A percentile compares a stretch with the other conserved stretches of the same genome.
Evolutionary conservation across 257 asterid species (phyloP).

Genomic region (Ophiorrhiza pumila): DNA sequence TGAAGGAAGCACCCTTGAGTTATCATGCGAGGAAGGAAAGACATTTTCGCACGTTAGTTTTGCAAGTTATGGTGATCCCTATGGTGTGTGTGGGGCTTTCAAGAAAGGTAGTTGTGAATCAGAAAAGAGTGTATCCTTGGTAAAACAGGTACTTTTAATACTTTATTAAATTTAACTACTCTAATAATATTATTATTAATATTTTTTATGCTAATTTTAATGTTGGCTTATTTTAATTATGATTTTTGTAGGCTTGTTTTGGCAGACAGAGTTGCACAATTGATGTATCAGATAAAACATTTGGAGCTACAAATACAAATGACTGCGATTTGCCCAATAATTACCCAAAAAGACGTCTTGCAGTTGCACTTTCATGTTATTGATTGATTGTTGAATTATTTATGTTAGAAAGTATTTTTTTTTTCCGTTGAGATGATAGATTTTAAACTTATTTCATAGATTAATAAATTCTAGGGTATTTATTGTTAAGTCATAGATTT

Average conservation of each 20-base stretch:
- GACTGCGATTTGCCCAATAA: slow-evolving; percentile 4
- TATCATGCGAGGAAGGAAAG: slow-evolving; percentile 23
- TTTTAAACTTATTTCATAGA: too few relatives aligned
- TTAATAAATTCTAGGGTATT: too few relatives aligned
- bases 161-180: too few relatives aligned
- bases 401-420: too few relatives aligned
- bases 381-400: too few relatives aligned
- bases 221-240: too few relatives aligned
- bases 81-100: slow-evolving; percentile 14
- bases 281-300: slow-evolving; percentile 17
- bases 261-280: slow-evolving; percentile 24
- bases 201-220: too few relatives aligned
- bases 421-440: too few relatives aligned
- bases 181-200: too few relatives aligned
- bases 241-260: too few relatives aligned
- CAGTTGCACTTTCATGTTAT: slow-evolving; percentile 26
- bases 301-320: neutral
- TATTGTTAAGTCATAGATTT: too few relatives aligned
- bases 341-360: slow-evolving; percentile 17
- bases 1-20: slow-evolving; percentile 23
- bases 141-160: slow-evolving; percentile 16
- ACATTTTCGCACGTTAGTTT: slow-evolving; percentile 25
- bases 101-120: slow-evolving; percentile 20
- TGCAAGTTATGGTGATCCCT: slow-evolving; percentile 34
- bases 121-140: slow-evolving; percentile 10